Base-by-base conservation (phyloP, 2,329 filamentous ascomycete species). In the Penicillium freii region DNA sequence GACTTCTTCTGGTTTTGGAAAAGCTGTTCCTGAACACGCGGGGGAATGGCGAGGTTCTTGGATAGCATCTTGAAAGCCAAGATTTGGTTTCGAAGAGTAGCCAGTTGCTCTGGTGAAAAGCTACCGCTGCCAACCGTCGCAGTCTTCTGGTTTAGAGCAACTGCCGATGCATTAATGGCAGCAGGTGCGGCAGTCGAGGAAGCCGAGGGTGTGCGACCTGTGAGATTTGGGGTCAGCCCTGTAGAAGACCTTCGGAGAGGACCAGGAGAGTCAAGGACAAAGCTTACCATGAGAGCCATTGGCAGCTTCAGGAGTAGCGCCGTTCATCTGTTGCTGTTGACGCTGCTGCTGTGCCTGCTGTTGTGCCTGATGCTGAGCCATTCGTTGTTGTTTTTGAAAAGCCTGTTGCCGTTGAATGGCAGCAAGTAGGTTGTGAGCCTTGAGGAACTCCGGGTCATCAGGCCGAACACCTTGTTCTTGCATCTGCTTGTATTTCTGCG, bases 1-100 rank as follows among this genome's bases (percentile, higher is more conserved):
- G 62, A 59, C 61, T 75, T 75, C 62, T 77, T 68, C 23, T 34
- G 29, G 71, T 74, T 87, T 44, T 88, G 82, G 71, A 92, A 96
- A 38, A 97, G 87, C 48, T 89, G 86, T 69, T 93, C 89, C 71
- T 96, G 91, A 62, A 96, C 84, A 61, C 85, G 83, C 31, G 84
- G 76, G 1, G 93, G 91, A 4, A 97, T 85, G 0, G 92, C 88
- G 15, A 89, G 82, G 65, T 96, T 96, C 75, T 94, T 95, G 5
- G 90, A 88, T 4, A 99, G 81, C 64, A 92, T 83, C 75, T 95
- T 95, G 77, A 97, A 97, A 0, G 93, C 92, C 66, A 88, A 83
- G 50, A 97, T 96, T 73, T 99, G 94, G 63, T 90, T 87, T 59
- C 91, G 84, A 10, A 99, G 79, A 43, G 90, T 85, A 25, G 83